Evolutionary conservation across 164 flowering plant genomes (phyloP).

Genomic region (Brasenia schreberi): DNA sequence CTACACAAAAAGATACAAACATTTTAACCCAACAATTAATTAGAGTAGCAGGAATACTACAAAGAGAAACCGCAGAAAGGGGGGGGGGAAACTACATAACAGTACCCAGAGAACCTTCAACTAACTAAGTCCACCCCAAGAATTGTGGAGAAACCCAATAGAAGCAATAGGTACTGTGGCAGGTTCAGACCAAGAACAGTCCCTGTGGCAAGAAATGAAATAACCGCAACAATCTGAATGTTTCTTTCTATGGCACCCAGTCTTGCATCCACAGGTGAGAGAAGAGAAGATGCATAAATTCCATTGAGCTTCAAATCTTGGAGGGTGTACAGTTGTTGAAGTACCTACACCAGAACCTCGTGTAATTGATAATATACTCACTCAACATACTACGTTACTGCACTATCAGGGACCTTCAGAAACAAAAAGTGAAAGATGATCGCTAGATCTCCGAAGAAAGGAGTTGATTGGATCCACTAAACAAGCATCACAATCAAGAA

Average conservation of each 20-base stretch:
- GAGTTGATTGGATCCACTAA: too few species aligned
- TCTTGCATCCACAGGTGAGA: conserved; percentile 68
- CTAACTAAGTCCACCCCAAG: conserved; percentile 68
- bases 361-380: background rate
- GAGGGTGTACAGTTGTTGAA: conserved; percentile 74
- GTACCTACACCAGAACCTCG: conserved; percentile 37
- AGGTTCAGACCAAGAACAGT: conserved; percentile 32
- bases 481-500: too few species aligned
- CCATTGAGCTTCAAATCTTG: conserved; percentile 84
- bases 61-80: too few species aligned
- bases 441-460: too few species aligned
- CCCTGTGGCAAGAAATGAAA: conserved; percentile 59
- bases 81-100: too few species aligned
- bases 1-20: conserved; percentile 11
- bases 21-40: too few species aligned
- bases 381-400: background rate
- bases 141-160: conserved; percentile 59
- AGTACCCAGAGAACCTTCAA: background rate
- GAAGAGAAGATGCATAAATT: conserved; percentile 51
- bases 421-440: too few species aligned
- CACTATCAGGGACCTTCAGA: background rate
- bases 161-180: conserved; percentile 37
- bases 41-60: too few species aligned
- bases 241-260: conserved; percentile 62
- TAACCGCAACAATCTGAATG: conserved; percentile 54